These are phyloP conservation scores for Quercus phellos DNA, from an alignment of 331 rosid species.

Conservation along the genomic window DNA sequence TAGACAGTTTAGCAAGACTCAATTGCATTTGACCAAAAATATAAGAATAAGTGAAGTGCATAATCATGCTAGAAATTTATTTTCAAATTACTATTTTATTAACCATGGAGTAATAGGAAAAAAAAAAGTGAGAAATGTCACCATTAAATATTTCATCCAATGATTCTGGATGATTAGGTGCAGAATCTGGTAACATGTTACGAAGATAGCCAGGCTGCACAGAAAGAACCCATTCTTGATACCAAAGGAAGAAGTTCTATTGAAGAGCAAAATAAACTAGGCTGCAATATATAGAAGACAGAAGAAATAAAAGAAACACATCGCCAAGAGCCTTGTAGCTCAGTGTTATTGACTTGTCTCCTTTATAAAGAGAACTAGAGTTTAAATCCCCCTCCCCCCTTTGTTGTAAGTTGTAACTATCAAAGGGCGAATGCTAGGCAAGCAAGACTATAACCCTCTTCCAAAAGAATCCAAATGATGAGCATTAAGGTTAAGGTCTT, in stretches of 20 bases:
- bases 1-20: neutral
- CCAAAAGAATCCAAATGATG: too few relatives aligned
- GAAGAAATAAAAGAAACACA: neutral
- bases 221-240: neutral
- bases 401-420: too few relatives aligned
- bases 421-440: too few relatives aligned
- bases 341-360: too few relatives aligned
- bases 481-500: too few relatives aligned
- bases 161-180: constrained; percentile 65
- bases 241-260: neutral
- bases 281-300: neutral
- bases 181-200: constrained; percentile 75
- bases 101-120: neutral
- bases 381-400: too few relatives aligned
- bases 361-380: too few relatives aligned
- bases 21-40: neutral
- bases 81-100: neutral
- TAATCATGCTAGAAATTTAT: neutral
- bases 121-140: constrained; percentile 21
- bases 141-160: constrained; percentile 64
- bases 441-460: too few relatives aligned
- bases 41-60: neutral
- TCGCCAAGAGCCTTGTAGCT: too few relatives aligned
- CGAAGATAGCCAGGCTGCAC: constrained; percentile 85
- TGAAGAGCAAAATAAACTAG: neutral